Percentiles rank a stretch among this genome's conserved stretches.
Evolutionary conservation across 1,284 basidiomycete genomes (phyloP).

Genomic region (Ganoderma resinaceum): DNA sequence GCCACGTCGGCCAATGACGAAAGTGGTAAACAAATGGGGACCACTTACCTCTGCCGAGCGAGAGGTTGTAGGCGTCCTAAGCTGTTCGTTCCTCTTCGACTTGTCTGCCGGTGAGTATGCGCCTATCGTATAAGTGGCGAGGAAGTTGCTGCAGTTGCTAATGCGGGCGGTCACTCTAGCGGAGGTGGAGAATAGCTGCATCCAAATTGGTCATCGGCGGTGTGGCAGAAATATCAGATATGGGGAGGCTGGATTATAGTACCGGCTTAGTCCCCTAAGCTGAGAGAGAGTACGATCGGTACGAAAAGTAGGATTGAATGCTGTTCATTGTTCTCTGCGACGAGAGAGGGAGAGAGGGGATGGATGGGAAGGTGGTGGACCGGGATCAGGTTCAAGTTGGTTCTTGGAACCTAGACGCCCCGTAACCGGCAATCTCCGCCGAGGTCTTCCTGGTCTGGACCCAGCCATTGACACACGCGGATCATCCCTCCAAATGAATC

Average conservation of each 20-base stretch:
- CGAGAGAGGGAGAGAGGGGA: neutral
- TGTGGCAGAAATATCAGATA: neutral
- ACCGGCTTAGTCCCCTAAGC: neutral
- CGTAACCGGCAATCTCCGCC: slow-evolving; percentile 1
- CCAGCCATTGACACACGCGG: neutral
- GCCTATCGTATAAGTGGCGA: neutral
- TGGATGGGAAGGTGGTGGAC: slow-evolving; percentile 4
- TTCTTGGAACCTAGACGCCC: neutral
- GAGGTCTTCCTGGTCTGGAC: neutral
- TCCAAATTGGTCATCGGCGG: neutral
- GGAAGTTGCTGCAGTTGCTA: neutral
- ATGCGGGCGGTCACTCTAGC: neutral
- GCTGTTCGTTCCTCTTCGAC: neutral
- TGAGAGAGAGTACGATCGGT: neutral
- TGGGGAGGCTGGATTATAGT: neutral
- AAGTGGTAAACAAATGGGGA: neutral
- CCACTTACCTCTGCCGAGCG: neutral
- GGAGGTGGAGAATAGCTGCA: neutral
- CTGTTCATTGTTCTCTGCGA: neutral
- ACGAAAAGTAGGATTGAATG: neutral
- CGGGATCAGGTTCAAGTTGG: neutral
- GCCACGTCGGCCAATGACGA: neutral
- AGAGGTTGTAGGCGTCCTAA: neutral
- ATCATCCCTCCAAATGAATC: neutral
- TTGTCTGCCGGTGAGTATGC: neutral